Base-by-base conservation (phyloP, 768 basidiomycete genomes). In the Collybia sordida region DNA sequence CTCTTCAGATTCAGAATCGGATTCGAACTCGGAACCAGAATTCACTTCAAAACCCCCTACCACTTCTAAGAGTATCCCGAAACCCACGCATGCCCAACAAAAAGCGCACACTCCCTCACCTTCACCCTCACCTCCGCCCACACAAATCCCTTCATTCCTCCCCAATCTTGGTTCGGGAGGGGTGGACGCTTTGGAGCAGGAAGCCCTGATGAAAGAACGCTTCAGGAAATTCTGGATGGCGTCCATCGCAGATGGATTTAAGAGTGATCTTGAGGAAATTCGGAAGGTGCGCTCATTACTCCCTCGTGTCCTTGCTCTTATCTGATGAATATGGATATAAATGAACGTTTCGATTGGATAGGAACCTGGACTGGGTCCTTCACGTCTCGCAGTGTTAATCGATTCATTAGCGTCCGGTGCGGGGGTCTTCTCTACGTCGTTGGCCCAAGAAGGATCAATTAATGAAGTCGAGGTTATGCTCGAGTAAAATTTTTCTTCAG, bases 171-270 rank as follows among this genome's bases (percentile, higher is more conserved):
- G 64, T 15, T 51, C 42, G 9, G 53, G 53, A 12, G 65, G 73
- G 40, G 65, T 72, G 25, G 50, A 58, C 21, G 40, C 43, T 18
- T 18, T 25, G 17, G 35, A 35, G 4, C 52, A 53, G 24, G 86
- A 91, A 51, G 69, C 77, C 38, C 61, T 64, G 6, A 63, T 92
- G 61, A 85, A 82, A 59, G 81, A 81, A 27, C 80, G 74, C 38
- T 93, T 93, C 64, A 72, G 85, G 48, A 85, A 85, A 64, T 93
- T 93, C 60, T 93, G 91, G 91, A 91, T 93, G 90, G 70, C 81
- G 2, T 82, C 86, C 0, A 78, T 93, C 6, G 88, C 84, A 1
- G 88, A 92, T 62, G 90, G 82, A 9, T 94, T 93, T 68, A 81
- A 80, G 54, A 85, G 88, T 40, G 92, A 93, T 64, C 72, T 93